Conservation (phyloP, 2,329 filamentous ascomycete genomes). For the Paracamarosporium sp. region DNA sequence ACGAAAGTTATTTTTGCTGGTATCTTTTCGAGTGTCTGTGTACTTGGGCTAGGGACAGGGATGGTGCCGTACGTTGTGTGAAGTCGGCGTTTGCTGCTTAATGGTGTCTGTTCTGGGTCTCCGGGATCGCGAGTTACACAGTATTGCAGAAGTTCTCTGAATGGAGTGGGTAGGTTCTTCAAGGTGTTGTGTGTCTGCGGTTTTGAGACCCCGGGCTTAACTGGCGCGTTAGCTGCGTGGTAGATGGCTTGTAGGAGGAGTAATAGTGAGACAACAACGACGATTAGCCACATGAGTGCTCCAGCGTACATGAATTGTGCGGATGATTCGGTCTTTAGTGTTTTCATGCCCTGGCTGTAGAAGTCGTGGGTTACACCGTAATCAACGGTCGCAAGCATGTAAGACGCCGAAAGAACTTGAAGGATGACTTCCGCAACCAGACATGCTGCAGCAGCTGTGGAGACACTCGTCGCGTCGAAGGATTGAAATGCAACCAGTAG, state of each 20-base stretch:
- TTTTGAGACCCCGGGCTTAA: too few species aligned
- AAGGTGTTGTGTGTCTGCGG: too few species aligned
- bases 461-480: constrained; percentile 17
- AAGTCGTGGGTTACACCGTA: constrained; percentile 38
- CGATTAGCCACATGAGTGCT: constrained; percentile 34
- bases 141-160: too few species aligned
- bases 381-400: constrained; percentile 31
- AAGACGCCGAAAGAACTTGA: constrained; percentile 27
- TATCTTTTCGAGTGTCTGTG: too few species aligned
- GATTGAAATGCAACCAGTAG: constrained; percentile 19
- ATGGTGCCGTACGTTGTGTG: too few species aligned
- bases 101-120: too few species aligned
- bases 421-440: constrained; percentile 35
- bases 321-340: constrained; percentile 14
- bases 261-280: constrained; percentile 10
- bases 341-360: constrained; percentile 24
- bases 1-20: too few species aligned
- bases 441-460: constrained; percentile 15
- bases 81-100: too few species aligned
- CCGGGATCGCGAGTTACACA: too few species aligned
- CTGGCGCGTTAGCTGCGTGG: too few species aligned
- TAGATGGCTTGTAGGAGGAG: not conserved
- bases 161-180: too few species aligned
- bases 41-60: too few species aligned
- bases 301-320: constrained; percentile 39